Base-by-base conservation (phyloP, 495 filamentous ascomycete genomes). In the Thermothielavioides terrestris region DNA sequence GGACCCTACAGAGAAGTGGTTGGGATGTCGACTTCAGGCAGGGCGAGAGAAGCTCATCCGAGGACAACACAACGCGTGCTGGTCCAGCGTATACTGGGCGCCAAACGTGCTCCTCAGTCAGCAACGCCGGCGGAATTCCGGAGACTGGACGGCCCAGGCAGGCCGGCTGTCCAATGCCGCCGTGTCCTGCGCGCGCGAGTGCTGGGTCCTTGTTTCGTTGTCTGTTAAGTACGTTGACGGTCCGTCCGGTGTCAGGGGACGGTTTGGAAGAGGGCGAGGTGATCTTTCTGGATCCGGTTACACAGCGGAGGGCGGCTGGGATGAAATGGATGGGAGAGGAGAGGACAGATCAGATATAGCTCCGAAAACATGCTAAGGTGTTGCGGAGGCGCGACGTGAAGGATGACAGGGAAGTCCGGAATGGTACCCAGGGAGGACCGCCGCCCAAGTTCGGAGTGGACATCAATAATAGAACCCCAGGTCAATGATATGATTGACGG, bases 401-500 rank as follows among this genome's bases (percentile, higher is more conserved):
- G 38, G 23, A 37, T 1, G 38, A 41, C 41, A 36, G 53, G 45
- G 34, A 20, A 18, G 20, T 35, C 30, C 48, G 36, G 50, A 60
- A 46, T 52, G 42, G 20, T 49, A 50, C 32, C 50, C 31, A 44
- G 46, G 28, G 49, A 51, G 42, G 15, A 40, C 35, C 37, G 49
- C 31, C 37, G 25, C 28, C 31, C 34, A n/a, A 58, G 41, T 46
- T 26, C 30, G 35, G 43, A 38, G 35, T 14, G 41, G 44, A 21
- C 48, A 35, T 44, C 30, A 57, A 60, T 58, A 52, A 56, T 52
- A 58, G 46, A 56, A 54, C 25, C 39, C 43, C 22, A 21, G 11
- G 48, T 22, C 40, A 52, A 37, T 56, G 50, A 56, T 61, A 55
- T 59, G 60, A 63, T 59, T 61, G 60, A 56, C 60, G 39, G 37